Percentiles rank a stretch among this genome's conserved stretches.
phyloP scores from a whole-genome alignment of 345 rosid species.

The Ceriops zippeliana region DNA sequence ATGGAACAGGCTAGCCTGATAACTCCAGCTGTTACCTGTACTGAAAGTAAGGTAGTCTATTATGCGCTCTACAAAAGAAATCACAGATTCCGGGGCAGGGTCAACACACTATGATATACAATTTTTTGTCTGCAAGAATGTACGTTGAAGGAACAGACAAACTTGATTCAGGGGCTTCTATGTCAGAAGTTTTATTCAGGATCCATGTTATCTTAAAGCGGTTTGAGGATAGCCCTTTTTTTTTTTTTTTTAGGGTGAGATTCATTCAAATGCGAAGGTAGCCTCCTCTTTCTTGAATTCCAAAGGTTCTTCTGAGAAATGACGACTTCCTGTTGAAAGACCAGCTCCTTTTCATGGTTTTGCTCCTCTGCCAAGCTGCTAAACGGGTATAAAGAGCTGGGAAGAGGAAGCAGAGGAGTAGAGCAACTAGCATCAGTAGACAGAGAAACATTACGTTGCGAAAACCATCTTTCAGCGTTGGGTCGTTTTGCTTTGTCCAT shows the following conservation, averaged over 20 bases:
- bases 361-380: conserved; percentile 50
- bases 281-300: conserved; percentile 51
- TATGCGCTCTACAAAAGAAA: too few relatives aligned
- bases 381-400: conserved; percentile 51
- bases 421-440: conserved; percentile 45
- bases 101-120: too few relatives aligned
- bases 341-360: conserved; percentile 60
- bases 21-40: too few relatives aligned
- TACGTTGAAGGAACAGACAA: not conserved
- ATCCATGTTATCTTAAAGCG: not conserved
- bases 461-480: conserved; percentile 62
- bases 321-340: conserved; percentile 73
- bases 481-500: conserved; percentile 79
- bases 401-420: conserved; percentile 66
- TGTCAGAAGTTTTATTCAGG: not conserved
- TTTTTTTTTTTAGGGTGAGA: not conserved
- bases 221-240: too few relatives aligned
- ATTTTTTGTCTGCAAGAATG: not conserved
- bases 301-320: conserved; percentile 47
- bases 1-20: too few relatives aligned
- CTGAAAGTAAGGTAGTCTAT: too few relatives aligned
- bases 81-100: too few relatives aligned
- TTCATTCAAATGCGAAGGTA: conserved; percentile 62
- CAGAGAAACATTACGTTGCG: conserved; percentile 83
- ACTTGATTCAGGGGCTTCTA: not conserved